Conservation (phyloP, 306 rosid genomes). For the Cicer chorassanicum region DNA sequence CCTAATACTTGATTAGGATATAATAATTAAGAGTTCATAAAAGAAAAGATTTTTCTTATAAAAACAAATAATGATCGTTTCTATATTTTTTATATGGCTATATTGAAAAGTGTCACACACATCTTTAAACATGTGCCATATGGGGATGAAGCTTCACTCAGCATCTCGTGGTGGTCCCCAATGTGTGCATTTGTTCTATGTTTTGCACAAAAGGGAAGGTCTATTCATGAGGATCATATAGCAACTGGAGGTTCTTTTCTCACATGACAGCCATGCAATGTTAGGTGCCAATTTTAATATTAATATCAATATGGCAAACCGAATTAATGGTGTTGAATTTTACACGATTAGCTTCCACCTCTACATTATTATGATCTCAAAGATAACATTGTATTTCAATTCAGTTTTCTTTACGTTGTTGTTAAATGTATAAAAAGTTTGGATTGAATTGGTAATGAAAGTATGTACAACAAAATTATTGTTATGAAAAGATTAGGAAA, state of each 20-base stretch:
- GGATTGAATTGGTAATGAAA: neutral
- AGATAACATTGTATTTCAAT: neutral
- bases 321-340: slow-evolving; percentile 39
- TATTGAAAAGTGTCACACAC: neutral
- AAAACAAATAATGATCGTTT: neutral
- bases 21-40: neutral
- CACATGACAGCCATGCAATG: slow-evolving; percentile 59
- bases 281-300: slow-evolving; percentile 51
- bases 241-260: slow-evolving; percentile 31
- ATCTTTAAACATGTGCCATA: slow-evolving; percentile 31
- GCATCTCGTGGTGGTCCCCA: slow-evolving; percentile 50
- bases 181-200: slow-evolving; percentile 23
- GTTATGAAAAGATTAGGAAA: neutral
- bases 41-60: neutral
- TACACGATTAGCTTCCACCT: neutral
- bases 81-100: slow-evolving; percentile 7
- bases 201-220: slow-evolving; percentile 44
- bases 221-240: slow-evolving; percentile 47
- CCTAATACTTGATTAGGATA: neutral
- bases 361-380: slow-evolving; percentile 11
- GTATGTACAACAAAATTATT: neutral
- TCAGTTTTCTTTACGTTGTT: no score
- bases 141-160: slow-evolving; percentile 28
- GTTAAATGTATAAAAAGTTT: no score
- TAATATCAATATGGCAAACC: slow-evolving; percentile 34